Percentiles rank a stretch among this genome's conserved stretches.
Evolutionary conservation across 2,329 filamentous ascomycete genomes (phyloP).

Genomic region (Dothistroma septosporum): DNA sequence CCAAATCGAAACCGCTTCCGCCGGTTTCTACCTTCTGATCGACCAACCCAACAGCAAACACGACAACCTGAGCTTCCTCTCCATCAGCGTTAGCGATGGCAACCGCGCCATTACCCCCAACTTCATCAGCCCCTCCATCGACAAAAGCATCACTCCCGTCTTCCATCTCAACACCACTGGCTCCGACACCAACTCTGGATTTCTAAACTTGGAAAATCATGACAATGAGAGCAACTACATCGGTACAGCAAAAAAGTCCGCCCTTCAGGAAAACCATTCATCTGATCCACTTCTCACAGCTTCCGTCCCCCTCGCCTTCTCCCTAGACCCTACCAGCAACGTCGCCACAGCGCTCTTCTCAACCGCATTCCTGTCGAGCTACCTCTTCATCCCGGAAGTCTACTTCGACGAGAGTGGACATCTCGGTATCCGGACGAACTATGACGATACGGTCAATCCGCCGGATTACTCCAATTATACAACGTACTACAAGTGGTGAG

Average conservation of each 20-base stretch:
- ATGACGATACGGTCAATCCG: not conserved
- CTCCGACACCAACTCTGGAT: not conserved
- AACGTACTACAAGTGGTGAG: not conserved
- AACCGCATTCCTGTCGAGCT: not conserved
- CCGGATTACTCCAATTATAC: not conserved
- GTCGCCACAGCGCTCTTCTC: not conserved
- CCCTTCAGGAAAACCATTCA: not conserved
- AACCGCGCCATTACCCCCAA: not conserved
- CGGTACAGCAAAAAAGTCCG: not conserved
- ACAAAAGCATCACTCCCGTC: not conserved
- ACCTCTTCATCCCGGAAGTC: not conserved
- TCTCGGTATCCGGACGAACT: not conserved
- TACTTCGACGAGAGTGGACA: not conserved
- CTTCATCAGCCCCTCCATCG: not conserved
- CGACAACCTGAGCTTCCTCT: not conserved
- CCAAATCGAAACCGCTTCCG: not conserved
- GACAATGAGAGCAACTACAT: not conserved
- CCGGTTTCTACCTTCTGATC: not conserved
- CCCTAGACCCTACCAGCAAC: not conserved
- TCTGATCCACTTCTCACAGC: not conserved
- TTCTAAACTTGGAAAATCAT: not conserved
- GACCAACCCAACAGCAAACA: not conserved
- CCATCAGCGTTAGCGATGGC: not conserved
- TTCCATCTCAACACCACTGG: not conserved
- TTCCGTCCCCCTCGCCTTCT: not conserved